Evolutionary conservation across 2,329 filamentous ascomycete genomes (phyloP).

Genomic region (Graphiopsis chlorocephala): DNA sequence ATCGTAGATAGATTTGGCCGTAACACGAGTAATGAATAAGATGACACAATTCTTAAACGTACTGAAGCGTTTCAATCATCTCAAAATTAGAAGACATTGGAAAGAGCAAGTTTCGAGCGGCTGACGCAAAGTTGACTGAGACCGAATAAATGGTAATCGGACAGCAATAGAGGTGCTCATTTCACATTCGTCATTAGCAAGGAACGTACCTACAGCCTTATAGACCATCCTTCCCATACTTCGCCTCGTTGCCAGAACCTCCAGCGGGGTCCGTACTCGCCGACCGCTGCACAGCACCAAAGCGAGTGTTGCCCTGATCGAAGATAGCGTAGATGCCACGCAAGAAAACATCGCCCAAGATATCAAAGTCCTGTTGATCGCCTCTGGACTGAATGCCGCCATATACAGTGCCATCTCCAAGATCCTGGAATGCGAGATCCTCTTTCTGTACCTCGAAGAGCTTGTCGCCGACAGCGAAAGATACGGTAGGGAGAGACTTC

Average conservation of each 20-base stretch:
- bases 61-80: not conserved
- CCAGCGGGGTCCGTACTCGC: not conserved
- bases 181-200: not conserved
- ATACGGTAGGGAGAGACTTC: slow-evolving; percentile 58
- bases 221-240: not conserved
- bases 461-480: slow-evolving; percentile 61
- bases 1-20: not conserved
- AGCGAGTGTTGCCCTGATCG: slow-evolving; percentile 46
- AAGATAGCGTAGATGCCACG: slow-evolving; percentile 66
- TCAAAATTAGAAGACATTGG: not conserved
- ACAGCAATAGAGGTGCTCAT: not conserved
- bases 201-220: not conserved
- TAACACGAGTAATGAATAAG: not conserved
- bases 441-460: slow-evolving; percentile 62
- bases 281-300: not conserved
- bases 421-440: slow-evolving; percentile 58
- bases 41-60: not conserved
- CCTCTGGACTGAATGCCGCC: slow-evolving; percentile 66
- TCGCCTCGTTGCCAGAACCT: not conserved
- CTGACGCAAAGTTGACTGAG: not conserved
- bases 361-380: slow-evolving; percentile 52
- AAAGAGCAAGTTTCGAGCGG: not conserved
- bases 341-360: slow-evolving; percentile 64
- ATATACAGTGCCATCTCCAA: slow-evolving; percentile 56
- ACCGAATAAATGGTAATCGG: not conserved